These are phyloP conservation scores for Venturia nashicola DNA, from an alignment of 2,329 filamentous ascomycete genomes.

Conservation along the genomic window DNA sequence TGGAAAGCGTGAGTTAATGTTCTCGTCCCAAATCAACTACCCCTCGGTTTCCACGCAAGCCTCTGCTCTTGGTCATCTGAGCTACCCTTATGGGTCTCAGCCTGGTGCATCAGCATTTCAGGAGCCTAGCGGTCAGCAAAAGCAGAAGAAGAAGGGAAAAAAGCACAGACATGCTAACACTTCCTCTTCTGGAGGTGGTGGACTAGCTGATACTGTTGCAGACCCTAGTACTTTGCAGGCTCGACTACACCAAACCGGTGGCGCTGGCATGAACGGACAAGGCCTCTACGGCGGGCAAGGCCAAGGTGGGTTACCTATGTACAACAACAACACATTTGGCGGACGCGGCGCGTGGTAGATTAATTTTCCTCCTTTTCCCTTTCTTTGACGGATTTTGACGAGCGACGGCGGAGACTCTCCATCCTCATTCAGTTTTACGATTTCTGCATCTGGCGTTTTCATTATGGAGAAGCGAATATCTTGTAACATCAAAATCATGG, in stretches of 20 bases:
- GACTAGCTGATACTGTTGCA: constrained; percentile 92
- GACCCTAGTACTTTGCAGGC: constrained; percentile 99
- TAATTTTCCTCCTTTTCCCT: constrained; percentile 11
- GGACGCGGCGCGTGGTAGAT: constrained; percentile 28
- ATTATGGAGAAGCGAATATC: background rate
- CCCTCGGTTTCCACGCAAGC: constrained; percentile 71
- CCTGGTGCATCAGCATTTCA: constrained; percentile 55
- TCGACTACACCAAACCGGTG: constrained; percentile 85
- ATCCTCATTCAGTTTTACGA: background rate
- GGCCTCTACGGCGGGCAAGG: constrained; percentile 65
- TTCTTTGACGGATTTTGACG: constrained; percentile 3
- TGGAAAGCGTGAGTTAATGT: constrained; percentile 97
- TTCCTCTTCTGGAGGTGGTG: constrained; percentile 97
- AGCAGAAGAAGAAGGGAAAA: constrained; percentile 99
- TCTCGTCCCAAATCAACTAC: constrained; percentile 67
- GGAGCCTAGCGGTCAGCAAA: constrained; percentile 81
- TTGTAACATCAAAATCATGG: constrained; percentile 2
- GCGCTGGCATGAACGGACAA: constrained; percentile 68
- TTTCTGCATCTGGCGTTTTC: constrained; percentile 7
- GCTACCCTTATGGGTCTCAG: constrained; percentile 68
- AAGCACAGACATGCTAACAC: constrained; percentile 99
- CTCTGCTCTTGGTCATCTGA: constrained; percentile 83
- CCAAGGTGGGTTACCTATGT: constrained; percentile 95
- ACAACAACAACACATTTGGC: constrained; percentile 42
- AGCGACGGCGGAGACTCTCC: constrained; percentile 3